Percentiles rank a stretch among this genome's conserved stretches.
Conservation (phyloP, 2,329 filamentous ascomycete genomes). For the Chrysoporthe austroafricana region DNA sequence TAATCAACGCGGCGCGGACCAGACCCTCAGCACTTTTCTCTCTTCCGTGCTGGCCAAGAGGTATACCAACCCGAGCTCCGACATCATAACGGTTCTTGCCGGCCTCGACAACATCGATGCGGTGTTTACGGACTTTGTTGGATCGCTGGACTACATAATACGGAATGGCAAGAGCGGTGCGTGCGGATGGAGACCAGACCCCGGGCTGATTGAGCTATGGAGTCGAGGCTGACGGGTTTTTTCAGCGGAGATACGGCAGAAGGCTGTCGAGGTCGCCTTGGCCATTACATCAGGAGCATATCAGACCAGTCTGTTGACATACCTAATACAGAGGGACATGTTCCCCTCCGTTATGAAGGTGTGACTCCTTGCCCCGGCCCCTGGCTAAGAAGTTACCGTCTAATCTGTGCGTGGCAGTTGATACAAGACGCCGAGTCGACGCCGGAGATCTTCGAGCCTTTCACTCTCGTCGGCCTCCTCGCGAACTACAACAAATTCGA, state of each 20-base stretch:
- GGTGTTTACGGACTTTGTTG: slow-evolving; percentile 87
- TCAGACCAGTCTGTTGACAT: slow-evolving; percentile 90
- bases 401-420: slow-evolving; percentile 55
- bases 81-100: slow-evolving; percentile 87
- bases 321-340: slow-evolving; percentile 91
- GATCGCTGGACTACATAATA: slow-evolving; percentile 79
- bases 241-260: slow-evolving; percentile 73
- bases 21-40: slow-evolving; percentile 91
- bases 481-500: slow-evolving; percentile 99
- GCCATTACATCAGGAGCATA: slow-evolving; percentile 92
- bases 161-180: slow-evolving; percentile 72
- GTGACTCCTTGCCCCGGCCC: slow-evolving; percentile 30
- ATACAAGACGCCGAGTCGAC: slow-evolving; percentile 76
- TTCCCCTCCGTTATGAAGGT: slow-evolving; percentile 97
- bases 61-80: slow-evolving; percentile 93
- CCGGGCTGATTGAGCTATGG: slow-evolving; percentile 32
- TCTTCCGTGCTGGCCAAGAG: slow-evolving; percentile 81
- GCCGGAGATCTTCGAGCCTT: slow-evolving; percentile 69
- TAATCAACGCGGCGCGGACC: slow-evolving; percentile 42
- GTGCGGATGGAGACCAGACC: slow-evolving; percentile 37
- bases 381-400: background rate
- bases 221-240: background rate
- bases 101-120: slow-evolving; percentile 87
- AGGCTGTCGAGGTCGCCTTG: slow-evolving; percentile 80
- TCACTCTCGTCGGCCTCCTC: slow-evolving; percentile 81